Conservation (phyloP, 805 yeast species). For the Candida caryicola region DNA sequence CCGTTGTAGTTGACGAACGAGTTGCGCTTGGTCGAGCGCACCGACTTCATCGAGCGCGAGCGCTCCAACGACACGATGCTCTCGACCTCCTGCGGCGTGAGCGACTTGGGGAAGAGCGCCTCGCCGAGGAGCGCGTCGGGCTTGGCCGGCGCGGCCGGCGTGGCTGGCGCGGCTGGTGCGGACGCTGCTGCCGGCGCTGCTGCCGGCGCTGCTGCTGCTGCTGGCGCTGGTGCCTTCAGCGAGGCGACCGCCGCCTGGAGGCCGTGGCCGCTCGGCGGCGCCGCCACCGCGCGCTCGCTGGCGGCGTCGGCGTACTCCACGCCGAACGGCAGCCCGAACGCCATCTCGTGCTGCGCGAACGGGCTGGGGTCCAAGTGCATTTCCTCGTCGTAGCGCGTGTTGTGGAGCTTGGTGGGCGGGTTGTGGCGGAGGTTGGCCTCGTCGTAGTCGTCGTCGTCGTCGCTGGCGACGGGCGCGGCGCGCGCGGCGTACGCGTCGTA, state of each 20-base stretch:
- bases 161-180: no score
- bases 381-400: slow-evolving; percentile 26
- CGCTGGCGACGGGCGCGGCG: slow-evolving; percentile 6
- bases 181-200: no score
- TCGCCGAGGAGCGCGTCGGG: slow-evolving; percentile 31
- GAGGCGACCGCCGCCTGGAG: not conserved
- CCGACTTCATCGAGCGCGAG: slow-evolving; percentile 56
- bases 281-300: not conserved
- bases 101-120: slow-evolving; percentile 66
- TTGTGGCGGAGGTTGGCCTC: slow-evolving; percentile 19
- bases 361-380: slow-evolving; percentile 22
- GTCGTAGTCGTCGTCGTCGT: slow-evolving; percentile 15
- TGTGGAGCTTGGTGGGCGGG: slow-evolving; percentile 24
- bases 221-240: not conserved
- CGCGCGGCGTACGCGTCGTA: slow-evolving; percentile 4
- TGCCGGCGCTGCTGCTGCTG: no score
- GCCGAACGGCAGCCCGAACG: slow-evolving; percentile 34
- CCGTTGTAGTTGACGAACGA: slow-evolving; percentile 41
- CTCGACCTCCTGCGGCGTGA: slow-evolving; percentile 66
- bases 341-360: slow-evolving; percentile 3
- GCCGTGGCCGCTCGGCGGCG: not conserved
- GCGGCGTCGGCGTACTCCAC: slow-evolving; percentile 15
- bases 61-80: slow-evolving; percentile 72
- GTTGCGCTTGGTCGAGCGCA: slow-evolving; percentile 35
- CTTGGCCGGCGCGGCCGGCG: not conserved